Evolutionary conservation across 2,329 filamentous ascomycete species (phyloP), one percentile per base, ranked within the genome.

Genomic region (Colletotrichum incanum): DNA sequence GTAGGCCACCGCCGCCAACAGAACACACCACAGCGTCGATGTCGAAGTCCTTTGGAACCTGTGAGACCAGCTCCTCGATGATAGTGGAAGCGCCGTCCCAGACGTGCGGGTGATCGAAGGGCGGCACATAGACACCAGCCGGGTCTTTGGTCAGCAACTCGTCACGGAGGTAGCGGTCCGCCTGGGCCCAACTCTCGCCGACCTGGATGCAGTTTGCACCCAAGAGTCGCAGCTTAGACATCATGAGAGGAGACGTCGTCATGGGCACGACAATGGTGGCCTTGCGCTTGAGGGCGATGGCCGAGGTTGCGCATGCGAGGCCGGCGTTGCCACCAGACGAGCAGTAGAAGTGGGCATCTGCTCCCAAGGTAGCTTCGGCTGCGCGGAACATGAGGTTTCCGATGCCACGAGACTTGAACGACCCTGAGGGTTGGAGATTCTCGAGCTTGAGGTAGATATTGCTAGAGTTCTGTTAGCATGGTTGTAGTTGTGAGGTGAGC

Each of bases 361-460:
- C 76, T 2, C 77, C 77, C 67, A 77, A 73, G 5, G 75, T 71
- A 73, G 83, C 76, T n/a, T 31, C 49, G 74, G 81, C 78, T 80
- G 79, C 80, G 76, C 84, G 84, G 60, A 89, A 85, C 78, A 94
- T 91, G 79, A 93, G 88, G 80, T 93, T 89, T 61, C 93, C 93
- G 73, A 96, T 90, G 39, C 93, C 93, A 75, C 90, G 88, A 58
- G 93, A 95, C 82, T 97, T 96, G 90, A 97, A 97, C 49, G 93
- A 95, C 74, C 93, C 93, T 28, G 92, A 93, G 5, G 94, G 94
- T 79, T 97, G 94, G 66, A 95, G 89, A 79, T 93, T 94, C 77
- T 97, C 94, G 74, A 96, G 89, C 82, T 97, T 97, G 78, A 97
- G 90, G 81, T 93, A 94, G 81, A 97, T 90, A 84, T 93, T 92